A percentile compares a stretch with the other conserved stretches of the same genome.
These are phyloP conservation scores for Aspergillus sclerotiicarbonarius DNA, from an alignment of 495 filamentous ascomycete species.

Conservation along the genomic window DNA sequence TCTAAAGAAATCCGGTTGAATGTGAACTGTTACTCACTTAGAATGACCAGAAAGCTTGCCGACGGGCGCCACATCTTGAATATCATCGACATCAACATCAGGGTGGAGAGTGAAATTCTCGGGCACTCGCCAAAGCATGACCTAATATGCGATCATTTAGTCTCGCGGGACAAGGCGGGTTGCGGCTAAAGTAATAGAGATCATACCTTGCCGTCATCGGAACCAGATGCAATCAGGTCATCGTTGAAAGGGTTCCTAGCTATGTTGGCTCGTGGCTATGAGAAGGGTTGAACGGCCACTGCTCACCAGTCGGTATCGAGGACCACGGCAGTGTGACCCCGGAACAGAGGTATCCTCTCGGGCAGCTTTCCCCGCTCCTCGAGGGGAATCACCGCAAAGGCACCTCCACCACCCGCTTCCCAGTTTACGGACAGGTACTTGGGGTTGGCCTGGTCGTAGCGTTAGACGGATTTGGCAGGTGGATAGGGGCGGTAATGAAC, in stretches of 20 bases:
- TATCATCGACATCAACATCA: constrained; percentile 71
- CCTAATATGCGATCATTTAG: constrained; percentile 34
- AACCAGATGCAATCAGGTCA: constrained; percentile 84
- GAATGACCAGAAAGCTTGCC: constrained; percentile 70
- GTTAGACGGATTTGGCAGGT: constrained; percentile 25
- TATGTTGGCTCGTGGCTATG: constrained; percentile 25
- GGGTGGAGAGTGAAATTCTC: constrained; percentile 79
- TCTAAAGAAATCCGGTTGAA: no score
- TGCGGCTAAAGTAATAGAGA: not conserved
- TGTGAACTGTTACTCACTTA: constrained; percentile 37
- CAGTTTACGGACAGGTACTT: constrained; percentile 96
- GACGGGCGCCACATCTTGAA: constrained; percentile 75
- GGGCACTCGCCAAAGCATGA: constrained; percentile 94
- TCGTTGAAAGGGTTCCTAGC: constrained; percentile 93
- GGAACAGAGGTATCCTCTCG: constrained; percentile 90
- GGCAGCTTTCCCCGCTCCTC: constrained; percentile 85
- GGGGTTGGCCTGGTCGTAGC: constrained; percentile 72
- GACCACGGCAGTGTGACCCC: constrained; percentile 91
- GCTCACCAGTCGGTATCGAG: constrained; percentile 95
- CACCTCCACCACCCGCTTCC: constrained; percentile 94
- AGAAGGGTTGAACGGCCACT: constrained; percentile 9
- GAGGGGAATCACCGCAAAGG: constrained; percentile 93
- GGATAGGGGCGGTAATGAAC: constrained; percentile 26
- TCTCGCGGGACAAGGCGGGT: constrained; percentile 4
- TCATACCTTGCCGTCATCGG: constrained; percentile 86